Conservation (phyloP, 306 rosid species). For the Gynostemma pentaphyllum region DNA sequence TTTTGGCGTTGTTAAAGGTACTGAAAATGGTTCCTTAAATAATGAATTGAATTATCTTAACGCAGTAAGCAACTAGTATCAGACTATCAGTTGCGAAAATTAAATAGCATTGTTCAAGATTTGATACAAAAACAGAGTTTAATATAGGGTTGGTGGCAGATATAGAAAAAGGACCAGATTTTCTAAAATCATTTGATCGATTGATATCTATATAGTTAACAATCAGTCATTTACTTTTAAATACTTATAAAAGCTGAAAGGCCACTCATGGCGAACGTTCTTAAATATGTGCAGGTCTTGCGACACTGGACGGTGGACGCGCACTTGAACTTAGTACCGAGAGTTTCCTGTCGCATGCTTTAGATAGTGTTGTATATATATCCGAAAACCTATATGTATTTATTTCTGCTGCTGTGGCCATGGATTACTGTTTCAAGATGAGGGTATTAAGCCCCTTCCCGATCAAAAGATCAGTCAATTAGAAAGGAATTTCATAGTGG, state of each 20-base stretch:
- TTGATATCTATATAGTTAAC: too few species aligned
- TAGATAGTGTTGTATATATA: conserved; percentile 46
- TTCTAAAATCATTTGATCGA: too few species aligned
- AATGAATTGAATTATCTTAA: background rate
- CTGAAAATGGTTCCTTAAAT: background rate
- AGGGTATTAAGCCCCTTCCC: conserved; percentile 58
- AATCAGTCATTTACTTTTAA: too few species aligned
- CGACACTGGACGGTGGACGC: conserved; percentile 40
- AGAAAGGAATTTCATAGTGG: background rate
- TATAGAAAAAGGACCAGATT: too few species aligned
- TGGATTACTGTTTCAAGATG: conserved; percentile 68
- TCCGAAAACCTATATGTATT: conserved; percentile 56
- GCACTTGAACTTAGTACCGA: conserved; percentile 35
- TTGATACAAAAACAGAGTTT: background rate
- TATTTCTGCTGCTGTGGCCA: conserved; percentile 53
- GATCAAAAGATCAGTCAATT: conserved; percentile 21
- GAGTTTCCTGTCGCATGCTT: conserved; percentile 52
- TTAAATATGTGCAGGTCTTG: conserved; percentile 83
- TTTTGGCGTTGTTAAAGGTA: conserved; percentile 86
- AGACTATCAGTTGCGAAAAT: too few species aligned
- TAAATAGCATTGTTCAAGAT: background rate
- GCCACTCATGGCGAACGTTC: too few species aligned
- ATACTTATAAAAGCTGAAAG: too few species aligned
- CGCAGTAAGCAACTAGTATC: background rate
- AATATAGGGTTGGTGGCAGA: too few species aligned